A percentile compares a stretch with the other conserved stretches of the same genome.
These are phyloP conservation scores for Calocybe indica DNA, from an alignment of 768 basidiomycete genomes.

Conservation along the genomic window DNA sequence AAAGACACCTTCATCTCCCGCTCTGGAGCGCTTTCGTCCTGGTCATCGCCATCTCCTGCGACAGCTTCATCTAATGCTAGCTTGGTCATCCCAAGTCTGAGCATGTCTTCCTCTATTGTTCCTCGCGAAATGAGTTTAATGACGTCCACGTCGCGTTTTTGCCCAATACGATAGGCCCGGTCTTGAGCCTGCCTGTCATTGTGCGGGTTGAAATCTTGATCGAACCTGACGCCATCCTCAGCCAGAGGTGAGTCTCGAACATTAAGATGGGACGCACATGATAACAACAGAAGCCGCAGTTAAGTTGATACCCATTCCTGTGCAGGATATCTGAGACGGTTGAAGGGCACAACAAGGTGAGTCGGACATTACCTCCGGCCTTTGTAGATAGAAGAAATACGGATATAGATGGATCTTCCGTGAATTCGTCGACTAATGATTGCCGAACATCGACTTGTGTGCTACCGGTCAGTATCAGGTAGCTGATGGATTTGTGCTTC, in stretches of 20 bases:
- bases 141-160: conserved; percentile 90
- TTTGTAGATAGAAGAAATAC: conserved; percentile 91
- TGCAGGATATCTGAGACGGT: conserved; percentile 1
- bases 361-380: conserved; percentile 52
- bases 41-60: conserved; percentile 67
- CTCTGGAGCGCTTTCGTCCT: conserved; percentile 61
- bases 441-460: conserved; percentile 94
- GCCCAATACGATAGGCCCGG: conserved; percentile 94
- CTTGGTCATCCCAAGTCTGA: conserved; percentile 84
- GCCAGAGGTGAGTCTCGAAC: conserved; percentile 4
- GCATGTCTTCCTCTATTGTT: conserved; percentile 97
- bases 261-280: conserved; percentile 44
- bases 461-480: conserved; percentile 82
- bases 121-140: conserved; percentile 88
- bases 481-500: conserved; percentile 64
- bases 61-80: conserved; percentile 91
- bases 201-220: conserved; percentile 97
- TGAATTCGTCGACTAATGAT: conserved; percentile 92
- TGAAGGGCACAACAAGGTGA: too few relatives aligned
- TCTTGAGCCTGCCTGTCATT: conserved; percentile 98
- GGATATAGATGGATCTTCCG: conserved; percentile 77
- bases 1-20: conserved; percentile 82
- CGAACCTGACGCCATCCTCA: conserved; percentile 52
- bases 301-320: conserved; percentile 91
- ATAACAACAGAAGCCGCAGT: conserved; percentile 95